These are phyloP conservation scores for Moesziomyces aphidis DNA, from an alignment of 1,284 basidiomycete species.

Conservation along the genomic window DNA sequence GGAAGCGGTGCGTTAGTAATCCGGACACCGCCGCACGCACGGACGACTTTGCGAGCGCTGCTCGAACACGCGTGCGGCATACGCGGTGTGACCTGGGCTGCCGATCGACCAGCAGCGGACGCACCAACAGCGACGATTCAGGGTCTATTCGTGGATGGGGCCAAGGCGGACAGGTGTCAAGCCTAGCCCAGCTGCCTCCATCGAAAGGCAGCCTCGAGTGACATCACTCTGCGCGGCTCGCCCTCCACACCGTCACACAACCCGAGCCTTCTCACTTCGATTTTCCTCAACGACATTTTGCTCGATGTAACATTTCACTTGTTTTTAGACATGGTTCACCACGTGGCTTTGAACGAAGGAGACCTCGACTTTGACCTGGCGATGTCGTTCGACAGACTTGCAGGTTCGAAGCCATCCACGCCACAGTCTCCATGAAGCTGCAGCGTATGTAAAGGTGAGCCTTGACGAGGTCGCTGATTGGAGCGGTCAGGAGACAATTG, in stretches of 20 bases:
- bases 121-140: not conserved
- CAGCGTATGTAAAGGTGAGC: too few relatives aligned
- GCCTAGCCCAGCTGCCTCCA: not conserved
- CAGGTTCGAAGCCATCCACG: too few relatives aligned
- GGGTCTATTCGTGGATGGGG: not conserved
- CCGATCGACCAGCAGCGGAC: not conserved
- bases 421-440: too few relatives aligned
- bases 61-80: not conserved
- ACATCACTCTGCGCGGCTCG: constrained; percentile 10
- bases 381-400: too few relatives aligned
- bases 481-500: too few relatives aligned
- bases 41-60: not conserved
- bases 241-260: constrained; percentile 18
- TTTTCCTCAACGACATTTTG: not conserved
- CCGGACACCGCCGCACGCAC: not conserved
- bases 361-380: too few relatives aligned
- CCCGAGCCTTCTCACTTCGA: not conserved
- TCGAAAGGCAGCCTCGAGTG: constrained; percentile 8
- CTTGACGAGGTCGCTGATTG: too few relatives aligned
- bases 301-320: too few relatives aligned
- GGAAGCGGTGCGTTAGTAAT: not conserved
- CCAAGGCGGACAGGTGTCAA: not conserved
- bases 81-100: not conserved
- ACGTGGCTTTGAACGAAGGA: too few relatives aligned
- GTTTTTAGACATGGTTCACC: too few relatives aligned